Conservation (phyloP, 257 asterid genomes). For the Solanum virginianum region DNA sequence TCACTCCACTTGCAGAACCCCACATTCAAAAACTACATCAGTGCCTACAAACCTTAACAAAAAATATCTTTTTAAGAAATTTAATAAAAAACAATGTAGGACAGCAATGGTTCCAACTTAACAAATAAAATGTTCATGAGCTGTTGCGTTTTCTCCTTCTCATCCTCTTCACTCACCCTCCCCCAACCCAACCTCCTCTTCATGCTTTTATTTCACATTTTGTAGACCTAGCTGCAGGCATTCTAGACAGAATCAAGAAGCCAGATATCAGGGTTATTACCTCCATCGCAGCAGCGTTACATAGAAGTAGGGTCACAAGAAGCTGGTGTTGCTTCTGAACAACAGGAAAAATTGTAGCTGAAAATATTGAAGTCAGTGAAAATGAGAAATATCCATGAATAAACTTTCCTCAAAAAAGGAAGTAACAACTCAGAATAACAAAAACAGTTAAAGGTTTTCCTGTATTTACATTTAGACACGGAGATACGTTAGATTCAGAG, state of each 20-base stretch:
- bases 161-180: not conserved
- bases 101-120: not conserved
- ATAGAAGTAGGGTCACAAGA: conserved; percentile 86
- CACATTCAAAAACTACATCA: not conserved
- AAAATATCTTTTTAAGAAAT: not conserved
- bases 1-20: not conserved
- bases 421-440: not conserved
- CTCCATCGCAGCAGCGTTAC: conserved; percentile 97
- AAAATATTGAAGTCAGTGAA: conserved; percentile 5
- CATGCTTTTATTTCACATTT: not conserved
- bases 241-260: not conserved
- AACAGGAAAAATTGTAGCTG: conserved; percentile 85
- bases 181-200: not conserved
- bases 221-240: not conserved
- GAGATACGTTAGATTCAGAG: not conserved
- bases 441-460: not conserved
- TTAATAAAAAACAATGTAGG: no score
- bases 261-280: conserved; percentile 18
- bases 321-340: conserved; percentile 98
- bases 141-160: not conserved
- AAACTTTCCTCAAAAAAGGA: not conserved
- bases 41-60: not conserved
- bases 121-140: not conserved
- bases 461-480: not conserved
- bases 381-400: not conserved